These are phyloP conservation scores for Nakaseomyces uthaithaninus DNA, from an alignment of 1,139 yeast genomes.

Conservation along the genomic window DNA sequence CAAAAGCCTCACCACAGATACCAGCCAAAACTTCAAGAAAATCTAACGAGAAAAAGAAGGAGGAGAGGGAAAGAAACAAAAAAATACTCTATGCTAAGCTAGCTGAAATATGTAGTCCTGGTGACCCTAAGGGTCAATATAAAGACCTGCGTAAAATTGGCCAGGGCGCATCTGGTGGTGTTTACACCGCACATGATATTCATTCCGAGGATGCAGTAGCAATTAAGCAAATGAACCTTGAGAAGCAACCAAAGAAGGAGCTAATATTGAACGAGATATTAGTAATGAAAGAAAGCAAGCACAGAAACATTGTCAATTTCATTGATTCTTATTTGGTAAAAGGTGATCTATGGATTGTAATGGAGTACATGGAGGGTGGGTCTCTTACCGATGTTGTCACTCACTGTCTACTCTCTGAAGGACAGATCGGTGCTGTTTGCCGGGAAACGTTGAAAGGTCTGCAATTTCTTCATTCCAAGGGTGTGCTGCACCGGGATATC, in stretches of 20 bases:
- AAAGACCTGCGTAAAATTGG: conserved; percentile 74
- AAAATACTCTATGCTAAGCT: conserved; percentile 64
- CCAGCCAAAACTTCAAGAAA: conserved; percentile 1
- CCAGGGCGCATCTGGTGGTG: conserved; percentile 98
- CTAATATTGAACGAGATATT: conserved; percentile 85
- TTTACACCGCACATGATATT: conserved; percentile 75
- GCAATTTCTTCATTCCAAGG: conserved; percentile 81
- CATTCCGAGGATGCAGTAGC: conserved; percentile 67
- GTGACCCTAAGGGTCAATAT: conserved; percentile 76
- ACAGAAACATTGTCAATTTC: conserved; percentile 85
- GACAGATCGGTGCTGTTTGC: conserved; percentile 96
- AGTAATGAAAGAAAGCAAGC: conserved; percentile 89
- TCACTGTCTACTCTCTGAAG: conserved; percentile 90
- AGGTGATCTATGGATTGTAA: conserved; percentile 84
- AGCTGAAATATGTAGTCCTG: conserved; percentile 70
- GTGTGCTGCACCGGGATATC: conserved; percentile 93
- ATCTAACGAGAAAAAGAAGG: conserved; percentile 42
- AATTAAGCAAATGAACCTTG: conserved; percentile 88
- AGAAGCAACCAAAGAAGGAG: conserved; percentile 92
- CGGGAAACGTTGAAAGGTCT: conserved; percentile 83
- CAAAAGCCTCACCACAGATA: not conserved
- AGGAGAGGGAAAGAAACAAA: conserved; percentile 59
- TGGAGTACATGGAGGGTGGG: conserved; percentile 99
- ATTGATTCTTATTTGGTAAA: conserved; percentile 72
- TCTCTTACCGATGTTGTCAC: conserved; percentile 92